These are phyloP conservation scores for Wallacemonas sp. DNA, from an alignment of 208 protist genomes.

Conservation along the genomic window DNA sequence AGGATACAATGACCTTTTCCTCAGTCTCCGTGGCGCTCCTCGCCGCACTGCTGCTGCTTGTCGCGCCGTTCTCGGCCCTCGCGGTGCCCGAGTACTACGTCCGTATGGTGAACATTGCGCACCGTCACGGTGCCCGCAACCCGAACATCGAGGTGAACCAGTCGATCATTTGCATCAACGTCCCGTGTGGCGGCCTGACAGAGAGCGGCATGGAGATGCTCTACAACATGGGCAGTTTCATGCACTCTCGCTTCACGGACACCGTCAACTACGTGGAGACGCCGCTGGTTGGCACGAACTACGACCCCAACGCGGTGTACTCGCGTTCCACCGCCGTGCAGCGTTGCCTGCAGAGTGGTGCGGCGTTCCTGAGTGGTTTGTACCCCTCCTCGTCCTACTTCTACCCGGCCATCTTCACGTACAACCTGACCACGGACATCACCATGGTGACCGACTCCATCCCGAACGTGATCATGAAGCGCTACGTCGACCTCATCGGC, in stretches of 20 bases:
- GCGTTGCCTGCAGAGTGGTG: conserved; percentile 55
- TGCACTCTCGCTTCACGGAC: conserved; percentile 41
- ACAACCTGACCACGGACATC: conserved; percentile 32
- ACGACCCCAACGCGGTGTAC: conserved; percentile 49
- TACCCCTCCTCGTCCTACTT: conserved; percentile 34
- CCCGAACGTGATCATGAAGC: conserved; percentile 25
- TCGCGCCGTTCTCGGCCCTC: conserved; percentile 1
- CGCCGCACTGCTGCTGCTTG: not conserved
- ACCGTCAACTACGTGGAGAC: conserved; percentile 23
- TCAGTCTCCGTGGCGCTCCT: not conserved
- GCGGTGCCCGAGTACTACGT: conserved; percentile 20
- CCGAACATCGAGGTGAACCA: conserved; percentile 22
- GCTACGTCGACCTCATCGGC: conserved; percentile 16
- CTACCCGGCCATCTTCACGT: conserved; percentile 47
- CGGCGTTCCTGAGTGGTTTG: conserved; percentile 42
- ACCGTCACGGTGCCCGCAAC: conserved; percentile 41
- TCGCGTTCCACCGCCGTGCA: conserved; percentile 43
- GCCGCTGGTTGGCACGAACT: conserved; percentile 28
- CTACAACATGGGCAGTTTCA: conserved; percentile 23
- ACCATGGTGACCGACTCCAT: conserved; percentile 33
- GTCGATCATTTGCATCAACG: conserved; percentile 26
- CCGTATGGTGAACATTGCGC: conserved; percentile 40
- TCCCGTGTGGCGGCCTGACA: conserved; percentile 48
- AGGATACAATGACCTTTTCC: too few relatives aligned
- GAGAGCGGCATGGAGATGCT: conserved; percentile 38